Evolutionary conservation across 805 yeast species (phyloP).

Genomic region (Metschnikowia lachancei): DNA sequence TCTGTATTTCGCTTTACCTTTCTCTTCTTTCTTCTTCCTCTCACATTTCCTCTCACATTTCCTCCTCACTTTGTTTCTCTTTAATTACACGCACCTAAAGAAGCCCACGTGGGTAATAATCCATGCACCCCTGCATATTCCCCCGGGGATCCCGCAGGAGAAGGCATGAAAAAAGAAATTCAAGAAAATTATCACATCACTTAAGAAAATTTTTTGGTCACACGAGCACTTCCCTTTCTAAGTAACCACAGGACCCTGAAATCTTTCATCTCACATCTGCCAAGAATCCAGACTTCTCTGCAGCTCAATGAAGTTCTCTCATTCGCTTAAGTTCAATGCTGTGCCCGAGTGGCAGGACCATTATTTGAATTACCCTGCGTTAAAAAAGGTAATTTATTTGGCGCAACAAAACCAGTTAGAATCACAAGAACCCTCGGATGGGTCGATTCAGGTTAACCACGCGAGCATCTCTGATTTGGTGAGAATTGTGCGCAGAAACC

Average conservation of each 20-base stretch:
- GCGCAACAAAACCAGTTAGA: slow-evolving; percentile 44
- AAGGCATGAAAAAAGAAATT: slow-evolving; percentile 1
- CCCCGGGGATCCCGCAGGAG: neutral
- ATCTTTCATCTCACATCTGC: neutral
- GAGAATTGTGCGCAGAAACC: slow-evolving; percentile 15
- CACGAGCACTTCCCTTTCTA: slow-evolving; percentile 10
- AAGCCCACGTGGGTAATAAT: slow-evolving; percentile 5
- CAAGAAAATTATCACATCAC: neutral
- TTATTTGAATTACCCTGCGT: slow-evolving; percentile 44
- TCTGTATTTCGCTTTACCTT: neutral
- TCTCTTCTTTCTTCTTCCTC: neutral
- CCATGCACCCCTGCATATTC: slow-evolving; percentile 1
- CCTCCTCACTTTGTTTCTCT: too few species aligned
- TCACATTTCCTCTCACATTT: neutral
- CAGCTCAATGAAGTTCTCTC: slow-evolving; percentile 45
- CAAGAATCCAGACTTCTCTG: slow-evolving; percentile 2
- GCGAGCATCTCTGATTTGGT: slow-evolving; percentile 32
- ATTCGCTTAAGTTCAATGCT: slow-evolving; percentile 49
- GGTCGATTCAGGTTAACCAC: slow-evolving; percentile 20
- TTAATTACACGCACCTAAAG: too few species aligned
- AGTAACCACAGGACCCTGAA: slow-evolving; percentile 1
- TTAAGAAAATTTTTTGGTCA: slow-evolving; percentile 3
- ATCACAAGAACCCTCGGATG: slow-evolving; percentile 26
- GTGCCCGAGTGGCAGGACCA: slow-evolving; percentile 54
- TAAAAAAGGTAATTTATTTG: slow-evolving; percentile 56